phyloP scores from a whole-genome alignment of 371 early-diverging fungal species.

The Dinochytrium kinnereticum region DNA sequence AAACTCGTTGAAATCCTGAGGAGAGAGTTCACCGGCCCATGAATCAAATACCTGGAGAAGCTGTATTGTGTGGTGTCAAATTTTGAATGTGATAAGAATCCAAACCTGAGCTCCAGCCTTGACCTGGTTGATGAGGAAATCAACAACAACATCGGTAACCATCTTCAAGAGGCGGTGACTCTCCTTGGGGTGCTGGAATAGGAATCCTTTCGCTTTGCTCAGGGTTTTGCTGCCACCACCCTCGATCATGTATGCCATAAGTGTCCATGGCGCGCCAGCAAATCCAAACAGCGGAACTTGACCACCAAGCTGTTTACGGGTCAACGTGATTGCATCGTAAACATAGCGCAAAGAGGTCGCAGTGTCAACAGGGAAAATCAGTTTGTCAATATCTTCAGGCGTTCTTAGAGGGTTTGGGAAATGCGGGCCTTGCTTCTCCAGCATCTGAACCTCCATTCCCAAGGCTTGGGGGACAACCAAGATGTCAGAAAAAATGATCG shows the following conservation, averaged over 20 bases:
- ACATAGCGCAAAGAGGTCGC: slow-evolving; percentile 84
- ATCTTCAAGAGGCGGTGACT: slow-evolving; percentile 78
- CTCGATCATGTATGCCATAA: slow-evolving; percentile 98
- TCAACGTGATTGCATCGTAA: slow-evolving; percentile 93
- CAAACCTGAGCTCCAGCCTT: slow-evolving; percentile 95
- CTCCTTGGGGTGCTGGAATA: slow-evolving; percentile 81
- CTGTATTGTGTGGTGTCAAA: slow-evolving; percentile 44
- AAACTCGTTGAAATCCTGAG: slow-evolving; percentile 79
- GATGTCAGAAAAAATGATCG: slow-evolving; percentile 98
- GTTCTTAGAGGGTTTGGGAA: slow-evolving; percentile 82
- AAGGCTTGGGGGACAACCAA: slow-evolving; percentile 96
- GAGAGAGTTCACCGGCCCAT: slow-evolving; percentile 92
- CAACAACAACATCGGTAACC: slow-evolving; percentile 83
- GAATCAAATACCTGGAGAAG: slow-evolving; percentile 97
- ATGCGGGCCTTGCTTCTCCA: slow-evolving; percentile 90
- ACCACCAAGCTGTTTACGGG: slow-evolving; percentile 82
- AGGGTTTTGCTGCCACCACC: slow-evolving; percentile 95
- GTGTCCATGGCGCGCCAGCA: slow-evolving; percentile 97
- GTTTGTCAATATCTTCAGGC: slow-evolving; percentile 72
- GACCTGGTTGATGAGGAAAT: slow-evolving; percentile 91
- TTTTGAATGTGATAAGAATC: slow-evolving; percentile 19
- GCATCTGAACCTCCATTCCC: slow-evolving; percentile 93
- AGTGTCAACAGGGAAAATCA: slow-evolving; percentile 71
- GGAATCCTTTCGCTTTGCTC: slow-evolving; percentile 87
- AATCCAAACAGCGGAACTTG: slow-evolving; percentile 95